A percentile compares a stretch with the other conserved stretches of the same genome.
Conservation (phyloP, 108 stramenopile genomes). For the Cyclotella sp. region DNA sequence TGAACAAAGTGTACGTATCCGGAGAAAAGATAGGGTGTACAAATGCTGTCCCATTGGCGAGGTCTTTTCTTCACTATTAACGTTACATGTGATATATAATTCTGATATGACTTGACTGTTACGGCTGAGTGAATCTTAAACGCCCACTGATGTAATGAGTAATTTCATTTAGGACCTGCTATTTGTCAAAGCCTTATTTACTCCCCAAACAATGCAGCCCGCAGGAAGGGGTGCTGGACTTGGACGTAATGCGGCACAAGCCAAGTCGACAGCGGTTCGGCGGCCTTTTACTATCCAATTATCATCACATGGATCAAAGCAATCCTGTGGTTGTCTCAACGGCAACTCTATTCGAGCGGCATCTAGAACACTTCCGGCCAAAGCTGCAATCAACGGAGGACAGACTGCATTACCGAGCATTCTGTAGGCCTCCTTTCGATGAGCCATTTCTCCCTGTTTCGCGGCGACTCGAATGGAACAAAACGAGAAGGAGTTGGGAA, state of each 20-base stretch:
- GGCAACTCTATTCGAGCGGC: background rate
- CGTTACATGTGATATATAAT: constrained; percentile 16
- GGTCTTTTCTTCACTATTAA: constrained; percentile 5
- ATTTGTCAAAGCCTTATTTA: background rate
- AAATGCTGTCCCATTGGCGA: background rate
- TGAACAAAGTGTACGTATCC: constrained; percentile 43
- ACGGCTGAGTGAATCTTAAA: background rate
- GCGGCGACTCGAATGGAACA: constrained; percentile 23
- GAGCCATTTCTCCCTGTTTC: constrained; percentile 69
- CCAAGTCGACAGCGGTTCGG: constrained; percentile 39
- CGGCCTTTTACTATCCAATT: constrained; percentile 39
- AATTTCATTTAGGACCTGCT: background rate
- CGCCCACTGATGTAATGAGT: too few relatives aligned
- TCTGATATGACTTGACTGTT: background rate
- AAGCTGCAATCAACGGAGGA: constrained; percentile 77
- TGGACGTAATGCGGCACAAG: constrained; percentile 37
- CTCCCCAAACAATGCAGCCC: constrained; percentile 37
- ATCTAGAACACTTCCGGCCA: constrained; percentile 76
- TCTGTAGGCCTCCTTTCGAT: constrained; percentile 61
- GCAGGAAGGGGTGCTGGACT: constrained; percentile 34
- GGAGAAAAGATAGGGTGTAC: background rate
- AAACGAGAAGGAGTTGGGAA: constrained; percentile 64
- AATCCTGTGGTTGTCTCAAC: constrained; percentile 4
- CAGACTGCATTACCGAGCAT: constrained; percentile 86
- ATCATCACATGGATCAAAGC: background rate